Conservation (phyloP, 768 basidiomycete genomes). For the Mycena alexandri region DNA sequence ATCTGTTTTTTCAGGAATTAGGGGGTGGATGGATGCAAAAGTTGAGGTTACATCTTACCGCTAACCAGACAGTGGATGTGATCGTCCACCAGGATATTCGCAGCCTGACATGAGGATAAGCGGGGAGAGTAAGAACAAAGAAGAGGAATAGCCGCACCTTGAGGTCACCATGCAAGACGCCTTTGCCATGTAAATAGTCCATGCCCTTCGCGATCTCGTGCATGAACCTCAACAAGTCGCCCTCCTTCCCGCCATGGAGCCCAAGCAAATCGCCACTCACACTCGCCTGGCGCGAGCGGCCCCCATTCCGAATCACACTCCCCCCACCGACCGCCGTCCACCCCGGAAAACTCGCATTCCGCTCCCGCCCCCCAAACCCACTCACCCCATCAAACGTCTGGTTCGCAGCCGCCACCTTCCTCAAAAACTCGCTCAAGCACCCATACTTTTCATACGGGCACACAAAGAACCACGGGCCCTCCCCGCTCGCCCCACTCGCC, state of each 20-base stretch:
- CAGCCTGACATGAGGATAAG: conserved; percentile 26
- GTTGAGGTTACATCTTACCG: no score
- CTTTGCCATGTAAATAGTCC: conserved; percentile 79
- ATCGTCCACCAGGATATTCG: conserved; percentile 50
- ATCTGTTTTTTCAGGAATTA: conserved; percentile 48
- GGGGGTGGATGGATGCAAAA: no score
- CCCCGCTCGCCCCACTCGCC: conserved; percentile 77
- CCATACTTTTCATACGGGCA: conserved; percentile 79
- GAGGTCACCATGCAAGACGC: conserved; percentile 84
- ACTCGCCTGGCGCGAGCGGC: conserved; percentile 32
- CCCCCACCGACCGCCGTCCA: conserved; percentile 22
- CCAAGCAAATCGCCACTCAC: conserved; percentile 31
- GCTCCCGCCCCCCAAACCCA: conserved; percentile 36
- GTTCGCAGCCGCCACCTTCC: conserved; percentile 37
- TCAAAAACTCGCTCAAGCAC: conserved; percentile 59
- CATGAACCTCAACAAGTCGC: conserved; percentile 71
- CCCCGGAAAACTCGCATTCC: conserved; percentile 36
- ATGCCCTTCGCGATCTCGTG: conserved; percentile 85
- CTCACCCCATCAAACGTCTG: conserved; percentile 38
- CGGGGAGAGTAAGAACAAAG: not conserved
- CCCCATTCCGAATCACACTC: conserved; percentile 28
- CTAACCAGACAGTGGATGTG: conserved; percentile 60
- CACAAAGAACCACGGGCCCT: conserved; percentile 85
- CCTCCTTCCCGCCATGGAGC: conserved; percentile 45
- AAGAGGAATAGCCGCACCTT: conserved; percentile 63